Conservation (phyloP, 2,329 filamentous ascomycete genomes). For the Cladosporium sp. region DNA sequence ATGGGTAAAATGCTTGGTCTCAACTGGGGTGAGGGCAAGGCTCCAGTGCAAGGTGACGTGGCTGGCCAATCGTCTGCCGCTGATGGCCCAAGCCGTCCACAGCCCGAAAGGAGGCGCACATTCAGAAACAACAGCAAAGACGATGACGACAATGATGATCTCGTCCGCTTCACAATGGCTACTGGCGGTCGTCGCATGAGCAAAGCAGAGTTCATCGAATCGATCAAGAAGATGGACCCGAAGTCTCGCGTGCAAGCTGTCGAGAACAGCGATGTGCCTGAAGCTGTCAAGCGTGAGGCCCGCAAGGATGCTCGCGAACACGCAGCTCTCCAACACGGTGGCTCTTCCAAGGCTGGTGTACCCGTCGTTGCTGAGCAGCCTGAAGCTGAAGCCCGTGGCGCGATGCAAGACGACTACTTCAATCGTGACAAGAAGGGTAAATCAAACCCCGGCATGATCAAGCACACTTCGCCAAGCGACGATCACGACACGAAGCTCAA, state of each 20-base stretch:
- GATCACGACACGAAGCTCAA: slow-evolving; percentile 45
- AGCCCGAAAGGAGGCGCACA: slow-evolving; percentile 12
- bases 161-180: slow-evolving; percentile 75
- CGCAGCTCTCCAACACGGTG: slow-evolving; percentile 24
- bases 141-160: slow-evolving; percentile 64
- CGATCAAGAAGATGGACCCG: slow-evolving; percentile 72
- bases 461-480: background rate
- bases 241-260: slow-evolving; percentile 59
- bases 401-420: slow-evolving; percentile 5
- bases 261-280: slow-evolving; percentile 51
- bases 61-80: slow-evolving; percentile 23
- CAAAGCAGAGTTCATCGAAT: slow-evolving; percentile 76
- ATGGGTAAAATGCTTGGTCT: slow-evolving; percentile 59
- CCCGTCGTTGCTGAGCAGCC: slow-evolving; percentile 30
- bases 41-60: slow-evolving; percentile 25
- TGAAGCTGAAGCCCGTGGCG: slow-evolving; percentile 23
- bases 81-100: background rate
- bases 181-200: slow-evolving; percentile 74
- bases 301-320: slow-evolving; percentile 44
- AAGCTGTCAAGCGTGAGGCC: slow-evolving; percentile 51
- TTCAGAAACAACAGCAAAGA: slow-evolving; percentile 11
- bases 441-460: background rate
- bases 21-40: slow-evolving; percentile 31
- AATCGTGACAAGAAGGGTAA: background rate
- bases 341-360: slow-evolving; percentile 20